Percentiles rank a stretch among this genome's conserved stretches.
Conservation (phyloP, 73 alveolate genomes). For the Diophrys sp. region DNA sequence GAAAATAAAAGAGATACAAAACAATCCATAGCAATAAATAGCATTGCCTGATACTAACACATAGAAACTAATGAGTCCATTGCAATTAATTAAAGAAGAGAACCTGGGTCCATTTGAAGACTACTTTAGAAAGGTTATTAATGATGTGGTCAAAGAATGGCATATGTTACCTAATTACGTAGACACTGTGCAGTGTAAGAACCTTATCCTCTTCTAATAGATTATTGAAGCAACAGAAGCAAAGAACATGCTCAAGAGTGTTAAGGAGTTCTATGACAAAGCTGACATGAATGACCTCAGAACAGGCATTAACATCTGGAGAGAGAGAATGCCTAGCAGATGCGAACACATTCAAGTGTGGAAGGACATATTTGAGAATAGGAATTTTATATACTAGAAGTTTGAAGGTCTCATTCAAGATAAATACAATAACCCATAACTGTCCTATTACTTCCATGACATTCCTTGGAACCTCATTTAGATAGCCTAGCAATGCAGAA, state of each 20-base stretch:
- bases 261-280: conserved; percentile 1
- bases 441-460: conserved; percentile 14
- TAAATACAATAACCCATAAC: background rate
- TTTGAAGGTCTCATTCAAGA: conserved; percentile 9
- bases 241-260: conserved; percentile 46
- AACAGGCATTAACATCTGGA: conserved; percentile 45
- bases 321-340: conserved; percentile 41
- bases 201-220: conserved; percentile 29
- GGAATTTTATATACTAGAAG: conserved; percentile 31
- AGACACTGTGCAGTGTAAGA: conserved; percentile 32
- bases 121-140: conserved; percentile 20
- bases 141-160: conserved; percentile 28
- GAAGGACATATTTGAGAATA: conserved; percentile 47
- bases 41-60: background rate
- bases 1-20: background rate
- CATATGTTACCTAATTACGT: conserved; percentile 31
- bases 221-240: conserved; percentile 48
- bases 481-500: conserved; percentile 30
- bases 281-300: conserved; percentile 21
- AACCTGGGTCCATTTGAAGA: conserved; percentile 28
- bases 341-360: conserved; percentile 42
- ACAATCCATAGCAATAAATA: conserved; percentile 3
- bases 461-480: conserved; percentile 40
- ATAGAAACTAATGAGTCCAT: background rate
- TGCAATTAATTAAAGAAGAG: conserved; percentile 1